phyloP scores from a whole-genome alignment of 139 green algal species.

The Volvox reticuliferus region DNA sequence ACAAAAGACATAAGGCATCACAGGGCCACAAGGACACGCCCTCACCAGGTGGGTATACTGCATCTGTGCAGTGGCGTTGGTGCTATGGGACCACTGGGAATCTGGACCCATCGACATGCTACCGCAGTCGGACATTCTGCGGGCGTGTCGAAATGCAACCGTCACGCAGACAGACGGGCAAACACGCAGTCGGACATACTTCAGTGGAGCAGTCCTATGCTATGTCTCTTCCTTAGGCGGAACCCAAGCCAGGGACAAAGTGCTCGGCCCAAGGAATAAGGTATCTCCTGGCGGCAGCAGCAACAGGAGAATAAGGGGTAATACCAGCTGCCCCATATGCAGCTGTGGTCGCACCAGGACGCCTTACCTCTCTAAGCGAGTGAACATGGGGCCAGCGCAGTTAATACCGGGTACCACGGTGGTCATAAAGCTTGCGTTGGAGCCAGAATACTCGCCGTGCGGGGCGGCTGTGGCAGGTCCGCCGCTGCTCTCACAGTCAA shows the following conservation, averaged over 20 bases:
- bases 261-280: no score
- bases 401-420: neutral
- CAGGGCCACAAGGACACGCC: neutral
- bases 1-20: no score
- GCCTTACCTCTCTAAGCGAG: neutral
- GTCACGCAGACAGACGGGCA: no score
- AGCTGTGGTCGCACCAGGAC: neutral
- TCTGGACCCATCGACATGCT: neutral
- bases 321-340: neutral
- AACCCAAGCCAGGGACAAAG: no score
- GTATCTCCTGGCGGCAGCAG: neutral
- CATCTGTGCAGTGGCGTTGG: neutral
- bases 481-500: neutral
- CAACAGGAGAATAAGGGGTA: neutral
- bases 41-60: constrained; percentile 10
- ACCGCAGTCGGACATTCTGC: constrained; percentile 34
- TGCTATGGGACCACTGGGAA: constrained; percentile 16
- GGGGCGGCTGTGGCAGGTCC: neutral
- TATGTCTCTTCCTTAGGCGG: no score
- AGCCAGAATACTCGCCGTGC: neutral
- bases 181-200: no score
- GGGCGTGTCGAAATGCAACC: neutral
- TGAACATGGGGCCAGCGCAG: neutral
- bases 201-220: no score
- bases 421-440: neutral